Percentiles rank a stretch among this genome's conserved stretches.
These are phyloP conservation scores for Fusarium coffeatum DNA, from an alignment of 2,329 filamentous ascomycete species.

Conservation along the genomic window DNA sequence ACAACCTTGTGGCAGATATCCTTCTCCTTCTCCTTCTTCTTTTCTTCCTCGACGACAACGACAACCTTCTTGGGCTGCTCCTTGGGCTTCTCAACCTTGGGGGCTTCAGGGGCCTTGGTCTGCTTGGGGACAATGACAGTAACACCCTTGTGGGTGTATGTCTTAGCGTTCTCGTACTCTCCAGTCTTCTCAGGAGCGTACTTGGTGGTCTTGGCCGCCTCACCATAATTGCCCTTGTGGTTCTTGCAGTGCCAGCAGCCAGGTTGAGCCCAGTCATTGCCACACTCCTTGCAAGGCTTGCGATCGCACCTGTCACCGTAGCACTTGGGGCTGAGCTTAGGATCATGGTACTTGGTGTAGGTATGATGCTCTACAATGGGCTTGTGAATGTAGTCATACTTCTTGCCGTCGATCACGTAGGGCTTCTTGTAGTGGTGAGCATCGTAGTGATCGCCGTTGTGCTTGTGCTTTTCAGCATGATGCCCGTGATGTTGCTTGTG, in stretches of 20 bases:
- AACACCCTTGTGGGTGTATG: constrained; percentile 16
- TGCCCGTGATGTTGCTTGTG: constrained; percentile 6
- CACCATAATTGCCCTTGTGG: constrained; percentile 15
- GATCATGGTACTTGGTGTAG: constrained; percentile 16
- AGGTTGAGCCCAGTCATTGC: constrained; percentile 46
- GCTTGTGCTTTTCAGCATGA: constrained; percentile 3
- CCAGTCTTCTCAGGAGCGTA: constrained; percentile 11
- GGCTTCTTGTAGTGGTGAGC: not conserved
- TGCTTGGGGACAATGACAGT: constrained; percentile 25
- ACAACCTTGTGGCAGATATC: not conserved
- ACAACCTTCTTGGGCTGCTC: constrained; percentile 2
- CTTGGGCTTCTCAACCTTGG: not conserved
- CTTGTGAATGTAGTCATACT: constrained; percentile 31
- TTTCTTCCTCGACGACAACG: not conserved
- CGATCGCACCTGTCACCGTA: constrained; percentile 38
- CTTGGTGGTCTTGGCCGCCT: constrained; percentile 18
- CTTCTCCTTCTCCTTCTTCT: not conserved
- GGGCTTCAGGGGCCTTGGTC: constrained; percentile 21
- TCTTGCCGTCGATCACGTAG: constrained; percentile 9
- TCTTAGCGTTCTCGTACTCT: constrained; percentile 21
- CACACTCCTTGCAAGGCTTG: constrained; percentile 46
- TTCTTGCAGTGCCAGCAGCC: constrained; percentile 50
- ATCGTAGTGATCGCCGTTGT: constrained; percentile 8
- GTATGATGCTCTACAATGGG: constrained; percentile 26
- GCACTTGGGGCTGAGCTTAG: constrained; percentile 36